Conservation (phyloP, 2,329 filamentous ascomycete genomes). For the Apiospora pterosperma region DNA sequence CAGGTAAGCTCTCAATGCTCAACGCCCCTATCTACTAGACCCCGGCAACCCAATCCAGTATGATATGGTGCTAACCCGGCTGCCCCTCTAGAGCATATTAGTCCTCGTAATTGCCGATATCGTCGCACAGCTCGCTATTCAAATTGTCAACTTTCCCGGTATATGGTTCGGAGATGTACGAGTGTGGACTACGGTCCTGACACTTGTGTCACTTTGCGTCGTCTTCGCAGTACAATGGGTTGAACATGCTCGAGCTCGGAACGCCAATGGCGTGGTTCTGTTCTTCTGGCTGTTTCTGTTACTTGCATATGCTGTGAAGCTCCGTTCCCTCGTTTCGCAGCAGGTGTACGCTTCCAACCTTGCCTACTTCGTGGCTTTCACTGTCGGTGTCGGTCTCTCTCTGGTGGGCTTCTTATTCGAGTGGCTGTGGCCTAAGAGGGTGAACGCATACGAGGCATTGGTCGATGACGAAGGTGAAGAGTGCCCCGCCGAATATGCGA, state of each 20-base stretch:
- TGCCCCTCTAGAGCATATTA: constrained; percentile 49
- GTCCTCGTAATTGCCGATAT: constrained; percentile 65
- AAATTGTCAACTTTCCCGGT: constrained; percentile 65
- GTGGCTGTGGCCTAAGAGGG: constrained; percentile 80
- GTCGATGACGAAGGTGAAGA: constrained; percentile 53
- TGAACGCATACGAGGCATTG: constrained; percentile 57
- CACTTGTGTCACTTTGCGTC: constrained; percentile 68
- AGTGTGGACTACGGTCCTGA: constrained; percentile 75
- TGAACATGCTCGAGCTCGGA: constrained; percentile 78
- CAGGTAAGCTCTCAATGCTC: constrained; percentile 54
- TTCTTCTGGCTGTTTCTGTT: constrained; percentile 91
- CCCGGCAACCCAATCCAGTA: not conserved
- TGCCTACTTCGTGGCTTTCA: constrained; percentile 76
- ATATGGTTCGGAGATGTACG: constrained; percentile 80
- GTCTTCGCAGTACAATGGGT: constrained; percentile 80
- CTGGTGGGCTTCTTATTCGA: constrained; percentile 72
- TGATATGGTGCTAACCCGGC: constrained; percentile 9
- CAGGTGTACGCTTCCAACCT: constrained; percentile 63
- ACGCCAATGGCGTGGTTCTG: constrained; percentile 82
- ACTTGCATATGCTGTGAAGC: constrained; percentile 74
- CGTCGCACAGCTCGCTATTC: constrained; percentile 69
- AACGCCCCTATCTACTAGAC: not conserved
- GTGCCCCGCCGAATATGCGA: constrained; percentile 82
- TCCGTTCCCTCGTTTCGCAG: constrained; percentile 81
- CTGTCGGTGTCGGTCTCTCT: constrained; percentile 67